Percentiles rank a stretch among this genome's conserved stretches.
These are phyloP conservation scores for Psilocybe subaeruginosa DNA, from an alignment of 768 basidiomycete genomes.

Conservation along the genomic window DNA sequence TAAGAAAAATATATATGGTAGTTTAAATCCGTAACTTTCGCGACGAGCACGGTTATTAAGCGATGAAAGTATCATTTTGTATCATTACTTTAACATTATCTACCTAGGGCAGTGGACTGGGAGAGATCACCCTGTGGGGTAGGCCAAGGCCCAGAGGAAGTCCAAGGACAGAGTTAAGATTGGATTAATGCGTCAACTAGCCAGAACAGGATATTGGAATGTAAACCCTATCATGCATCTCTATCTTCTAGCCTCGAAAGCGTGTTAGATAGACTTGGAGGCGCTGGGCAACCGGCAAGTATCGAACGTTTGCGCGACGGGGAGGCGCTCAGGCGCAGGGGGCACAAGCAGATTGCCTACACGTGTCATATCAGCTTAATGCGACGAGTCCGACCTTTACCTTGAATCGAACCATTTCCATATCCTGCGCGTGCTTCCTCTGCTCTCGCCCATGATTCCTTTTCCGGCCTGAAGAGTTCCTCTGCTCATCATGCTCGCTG, in stretches of 20 bases:
- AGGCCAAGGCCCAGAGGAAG: background rate
- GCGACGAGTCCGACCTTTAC: background rate
- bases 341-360: background rate
- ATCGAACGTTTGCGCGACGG: background rate
- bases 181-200: background rate
- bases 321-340: background rate
- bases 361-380: background rate
- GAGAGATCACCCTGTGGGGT: background rate
- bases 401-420: background rate
- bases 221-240: background rate
- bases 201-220: constrained; percentile 2
- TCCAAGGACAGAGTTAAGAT: background rate
- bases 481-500: background rate
- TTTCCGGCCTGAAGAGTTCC: background rate
- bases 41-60: no score
- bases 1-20: background rate
- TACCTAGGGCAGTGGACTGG: background rate
- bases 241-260: background rate
- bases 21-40: no score
- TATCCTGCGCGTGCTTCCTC: background rate
- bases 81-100: background rate
- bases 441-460: background rate
- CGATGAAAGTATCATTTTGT: no score
- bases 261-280: background rate
- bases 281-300: constrained; percentile 1